Evolutionary conservation across 768 basidiomycete genomes (phyloP), one percentile per base, ranked within the genome.

Genomic region (Roridomyces roridus): DNA sequence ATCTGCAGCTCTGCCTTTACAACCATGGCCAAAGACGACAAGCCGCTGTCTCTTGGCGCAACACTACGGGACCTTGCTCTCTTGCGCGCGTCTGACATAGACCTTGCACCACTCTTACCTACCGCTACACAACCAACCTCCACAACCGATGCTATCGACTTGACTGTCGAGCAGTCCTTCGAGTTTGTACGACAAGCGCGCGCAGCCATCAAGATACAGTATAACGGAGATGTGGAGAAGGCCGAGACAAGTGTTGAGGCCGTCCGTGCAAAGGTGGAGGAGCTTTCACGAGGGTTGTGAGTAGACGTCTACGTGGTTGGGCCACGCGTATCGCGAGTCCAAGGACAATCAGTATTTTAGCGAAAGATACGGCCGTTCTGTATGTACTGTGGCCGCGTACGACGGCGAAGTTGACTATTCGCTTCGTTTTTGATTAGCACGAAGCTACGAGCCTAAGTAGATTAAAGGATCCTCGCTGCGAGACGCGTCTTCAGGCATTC

Each of bases 1-100:
- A 44, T 26, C 34, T n/a, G n/a, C n/a, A n/a, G n/a, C n/a, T n/a
- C n/a, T n/a, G n/a, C n/a, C n/a, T n/a, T n/a, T n/a, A n/a, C n/a
- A n/a, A n/a, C 20, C 48, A 57, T 52, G 50, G 45, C 58, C 26
- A 72, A 76, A 75, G 73, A 73, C 50, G 65, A 52, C 20, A 80
- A 84, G 57, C 80, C 85, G 12, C 76, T 92, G 37, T 74, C 84
- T 7, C 77, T 91, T 26, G 70, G 77, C 55, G 80, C 85, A 52
- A 85, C 84, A 7, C 77, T 92, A 34, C 86, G 81, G 12, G 91
- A 93, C 70, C 82, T 93, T 21, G 89, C 91, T 6, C 70, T 90
- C 28, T 73, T 92, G 18, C 83, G 87, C 25, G 83, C 84, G 24
- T 84, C 86, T 10, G 83, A 80, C 34, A 40, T 73, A 17, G 73